Evolutionary conservation across 139 green algal genomes (phyloP), one percentile per base, ranked within the genome.

Genomic region (Coelastrella sp.): DNA sequence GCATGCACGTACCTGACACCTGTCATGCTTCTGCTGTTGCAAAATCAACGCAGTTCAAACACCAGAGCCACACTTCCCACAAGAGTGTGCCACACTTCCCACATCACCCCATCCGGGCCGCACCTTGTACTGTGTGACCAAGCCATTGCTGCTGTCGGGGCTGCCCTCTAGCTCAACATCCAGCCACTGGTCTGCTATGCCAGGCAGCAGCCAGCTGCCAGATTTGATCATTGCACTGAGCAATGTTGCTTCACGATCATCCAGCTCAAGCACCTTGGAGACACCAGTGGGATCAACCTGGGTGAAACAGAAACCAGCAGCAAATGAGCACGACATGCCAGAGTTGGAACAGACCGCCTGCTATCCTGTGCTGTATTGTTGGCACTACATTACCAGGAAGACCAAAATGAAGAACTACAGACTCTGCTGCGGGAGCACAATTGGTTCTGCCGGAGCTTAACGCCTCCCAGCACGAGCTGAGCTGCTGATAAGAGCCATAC

Each of bases 211-310:
- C 83, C 83, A 88, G 66, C 54, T 20, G 7, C 83, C 83, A 73
- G 58, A 75, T 61, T 80, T 88, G 68, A 83, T 64, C 47, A 83
- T 19, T 23, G 77, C 32, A 10, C 47, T 73, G 20, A 88, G 54
- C 66, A 88, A 54, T 68, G 83, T 57, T 22, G 78, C 73, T 83
- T 92, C 90, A 59, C 86, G 84, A 57, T 92, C 90, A 57, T 92
- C 90, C 5, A 68, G 66, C 65, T 90, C 65, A 11, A 90, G 68
- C 54, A 83, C 65, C 47, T 86, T 89, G 20, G 73, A 60, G 61
- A 92, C 73, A 14, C 83, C 89, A 76, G 22, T 61, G 17, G 81
- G 75, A 56, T 92, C 89, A 57, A 90, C 89, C 89, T 90, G 87
- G 0, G 14, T 6, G 60, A 59, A 22, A 71, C 23, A 0, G 6